Evolutionary conservation across 306 rosid species (phyloP).

Genomic region (Vigna mungo): DNA sequence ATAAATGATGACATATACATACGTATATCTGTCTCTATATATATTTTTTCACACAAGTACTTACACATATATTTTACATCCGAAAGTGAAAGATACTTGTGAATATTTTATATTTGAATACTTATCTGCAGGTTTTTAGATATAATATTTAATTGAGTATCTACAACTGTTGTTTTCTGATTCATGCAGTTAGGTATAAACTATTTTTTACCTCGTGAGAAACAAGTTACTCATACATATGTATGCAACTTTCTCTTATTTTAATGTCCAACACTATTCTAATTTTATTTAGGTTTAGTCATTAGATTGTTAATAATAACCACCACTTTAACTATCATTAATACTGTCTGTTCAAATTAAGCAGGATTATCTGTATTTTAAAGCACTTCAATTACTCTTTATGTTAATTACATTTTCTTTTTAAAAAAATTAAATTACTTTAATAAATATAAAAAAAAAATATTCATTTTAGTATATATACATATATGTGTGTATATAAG

Average conservation of each 20-base stretch:
- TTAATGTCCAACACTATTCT: not conserved
- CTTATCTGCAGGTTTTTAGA: constrained; percentile 7
- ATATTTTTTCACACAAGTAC: not conserved
- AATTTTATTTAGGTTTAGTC: not conserved
- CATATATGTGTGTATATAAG: accelerated
- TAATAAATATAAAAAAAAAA: not conserved
- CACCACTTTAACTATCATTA: not conserved
- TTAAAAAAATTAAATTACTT: not conserved
- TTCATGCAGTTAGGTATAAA: not conserved
- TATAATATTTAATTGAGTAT: constrained; percentile 7
- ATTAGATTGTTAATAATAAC: not conserved
- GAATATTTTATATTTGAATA: not conserved
- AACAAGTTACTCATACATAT: not conserved
- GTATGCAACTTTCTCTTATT: not conserved
- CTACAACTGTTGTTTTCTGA: not conserved
- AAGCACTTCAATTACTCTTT: not conserved
- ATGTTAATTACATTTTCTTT: not conserved
- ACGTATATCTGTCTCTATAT: not conserved
- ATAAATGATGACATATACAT: not conserved
- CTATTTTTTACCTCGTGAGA: not conserved
- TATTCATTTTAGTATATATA: not conserved
- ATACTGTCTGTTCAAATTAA: constrained; percentile 1
- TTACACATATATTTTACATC: not conserved
- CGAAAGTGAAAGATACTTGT: constrained; percentile 2
- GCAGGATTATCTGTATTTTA: not conserved